Evolutionary conservation across 495 filamentous ascomycete genomes (phyloP), one percentile per base, ranked within the genome.

Genomic region (Penicillium silybi): DNA sequence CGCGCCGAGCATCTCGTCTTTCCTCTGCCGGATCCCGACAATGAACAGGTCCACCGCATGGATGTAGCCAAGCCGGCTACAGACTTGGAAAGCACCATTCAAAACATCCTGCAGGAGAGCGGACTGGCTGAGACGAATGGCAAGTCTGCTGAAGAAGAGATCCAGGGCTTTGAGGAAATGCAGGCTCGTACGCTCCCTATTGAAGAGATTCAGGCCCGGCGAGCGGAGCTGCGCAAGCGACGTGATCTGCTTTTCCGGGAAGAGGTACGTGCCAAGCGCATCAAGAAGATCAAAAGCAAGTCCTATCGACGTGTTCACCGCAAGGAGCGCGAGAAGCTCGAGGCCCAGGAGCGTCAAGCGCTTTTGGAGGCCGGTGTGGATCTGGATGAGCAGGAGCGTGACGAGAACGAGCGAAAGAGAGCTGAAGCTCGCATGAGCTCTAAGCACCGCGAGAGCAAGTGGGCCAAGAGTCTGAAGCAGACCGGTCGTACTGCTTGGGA

Each of bases 201-300:
- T 25, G 83, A 82, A 59, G 90, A 95, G 57, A 85, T 89, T 15
- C 81, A 85, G 62, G 83, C 84, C 17, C 77, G 90, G 2, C 78
- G 83, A 29, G 84, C 84, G 7, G 85, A 96, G 61, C 78, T 95
- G 25, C 84, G 92, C 9, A 85, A 81, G 56, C 82, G 87, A 47
- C 76, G 95, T 50, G 93, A 97, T 56, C 70, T 97, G 5, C 74
- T 95, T 42, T 96, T 95, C 52, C 80, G 92, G n/a, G 95, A 98
- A 65, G 87, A 95, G 66, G 80, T 85, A 0, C 84, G 89, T 46
- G 81, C 90, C 4, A 96, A 92, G 70, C 85, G 93, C 3, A 87
- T 98, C 67, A 96, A 96, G 69, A 97, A 97, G 74, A 98, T 98
- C 66, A 98, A 98, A 75, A 91, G 86, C 59, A 97, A 96, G 62